These are phyloP conservation scores for Yamadazyma buinensis DNA, from an alignment of 1,139 yeast genomes.

Conservation along the genomic window DNA sequence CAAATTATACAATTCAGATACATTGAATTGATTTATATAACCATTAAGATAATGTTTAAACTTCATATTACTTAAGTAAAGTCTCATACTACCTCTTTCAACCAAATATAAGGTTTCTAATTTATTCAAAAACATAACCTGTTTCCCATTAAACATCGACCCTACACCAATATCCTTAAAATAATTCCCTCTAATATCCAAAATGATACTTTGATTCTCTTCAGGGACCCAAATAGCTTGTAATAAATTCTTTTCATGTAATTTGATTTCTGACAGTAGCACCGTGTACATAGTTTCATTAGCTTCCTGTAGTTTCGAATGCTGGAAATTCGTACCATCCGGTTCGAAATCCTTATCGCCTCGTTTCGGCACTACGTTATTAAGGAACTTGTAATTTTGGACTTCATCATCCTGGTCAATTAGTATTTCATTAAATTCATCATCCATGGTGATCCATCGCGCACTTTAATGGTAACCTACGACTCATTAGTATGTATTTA, in stretches of 20 bases:
- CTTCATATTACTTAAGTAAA: slow-evolving; percentile 34
- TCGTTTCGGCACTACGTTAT: slow-evolving; percentile 33
- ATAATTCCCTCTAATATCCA: slow-evolving; percentile 67
- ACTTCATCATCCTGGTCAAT: slow-evolving; percentile 50
- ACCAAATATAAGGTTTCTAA: slow-evolving; percentile 75
- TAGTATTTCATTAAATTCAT: slow-evolving; percentile 9
- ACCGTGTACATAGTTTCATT: slow-evolving; percentile 74
- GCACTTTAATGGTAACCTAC: slow-evolving; percentile 4
- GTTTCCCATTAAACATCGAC: slow-evolving; percentile 16
- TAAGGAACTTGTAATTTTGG: slow-evolving; percentile 43
- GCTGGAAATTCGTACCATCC: slow-evolving; percentile 67
- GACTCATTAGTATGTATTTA: slow-evolving; percentile 7
- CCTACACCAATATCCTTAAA: slow-evolving; percentile 64
- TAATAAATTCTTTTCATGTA: slow-evolving; percentile 46
- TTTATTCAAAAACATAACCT: slow-evolving; percentile 46
- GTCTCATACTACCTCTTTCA: slow-evolving; percentile 77
- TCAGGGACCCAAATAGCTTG: slow-evolving; percentile 46
- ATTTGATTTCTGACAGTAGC: slow-evolving; percentile 55
- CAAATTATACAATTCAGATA: slow-evolving; percentile 34
- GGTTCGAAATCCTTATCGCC: slow-evolving; percentile 91
- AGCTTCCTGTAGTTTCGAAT: slow-evolving; percentile 47
- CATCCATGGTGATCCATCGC: slow-evolving; percentile 10
- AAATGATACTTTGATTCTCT: slow-evolving; percentile 33
- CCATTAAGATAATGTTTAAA: slow-evolving; percentile 16
- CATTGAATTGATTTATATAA: slow-evolving; percentile 9